These are phyloP conservation scores for Candida silvicultrix DNA, from an alignment of 805 yeast genomes.

Conservation along the genomic window DNA sequence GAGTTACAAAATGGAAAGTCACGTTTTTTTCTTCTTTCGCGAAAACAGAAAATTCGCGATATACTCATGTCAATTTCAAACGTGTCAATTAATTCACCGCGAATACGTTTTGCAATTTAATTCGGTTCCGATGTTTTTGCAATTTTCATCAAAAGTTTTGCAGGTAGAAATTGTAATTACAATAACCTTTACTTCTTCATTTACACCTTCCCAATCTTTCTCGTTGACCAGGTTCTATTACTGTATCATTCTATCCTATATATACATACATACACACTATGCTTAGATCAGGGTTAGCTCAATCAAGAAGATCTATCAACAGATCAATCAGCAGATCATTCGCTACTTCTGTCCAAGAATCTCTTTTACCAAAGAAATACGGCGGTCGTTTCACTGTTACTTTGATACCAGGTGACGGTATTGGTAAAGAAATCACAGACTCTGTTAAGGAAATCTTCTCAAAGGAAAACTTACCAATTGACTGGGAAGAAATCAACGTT, in stretches of 20 bases:
- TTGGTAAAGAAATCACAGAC: slow-evolving; percentile 92
- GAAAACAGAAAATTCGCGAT: background rate
- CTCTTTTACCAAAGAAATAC: slow-evolving; percentile 78
- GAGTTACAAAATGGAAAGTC: no score
- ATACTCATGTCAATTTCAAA: background rate
- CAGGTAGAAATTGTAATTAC: no score
- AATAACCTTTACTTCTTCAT: background rate
- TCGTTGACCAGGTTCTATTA: no score
- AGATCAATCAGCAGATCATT: no score
- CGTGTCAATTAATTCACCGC: no score
- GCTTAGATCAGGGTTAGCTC: slow-evolving; percentile 24
- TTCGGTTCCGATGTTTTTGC: background rate
- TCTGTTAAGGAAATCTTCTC: slow-evolving; percentile 87
- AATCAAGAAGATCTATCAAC: slow-evolving; percentile 26
- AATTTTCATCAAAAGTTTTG: no score
- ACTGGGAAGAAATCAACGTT: slow-evolving; percentile 82
- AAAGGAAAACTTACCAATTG: slow-evolving; percentile 85
- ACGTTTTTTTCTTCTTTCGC: no score
- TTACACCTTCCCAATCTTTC: background rate
- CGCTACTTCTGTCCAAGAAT: slow-evolving; percentile 54
- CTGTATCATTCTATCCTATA: background rate
- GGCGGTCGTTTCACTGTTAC: slow-evolving; percentile 95
- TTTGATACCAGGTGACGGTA: slow-evolving; percentile 96
- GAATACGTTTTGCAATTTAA: background rate
- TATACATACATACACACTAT: slow-evolving; percentile 16